Conservation (phyloP, 176 grass and related monocot genomes). For the Raddia distichophylla region DNA sequence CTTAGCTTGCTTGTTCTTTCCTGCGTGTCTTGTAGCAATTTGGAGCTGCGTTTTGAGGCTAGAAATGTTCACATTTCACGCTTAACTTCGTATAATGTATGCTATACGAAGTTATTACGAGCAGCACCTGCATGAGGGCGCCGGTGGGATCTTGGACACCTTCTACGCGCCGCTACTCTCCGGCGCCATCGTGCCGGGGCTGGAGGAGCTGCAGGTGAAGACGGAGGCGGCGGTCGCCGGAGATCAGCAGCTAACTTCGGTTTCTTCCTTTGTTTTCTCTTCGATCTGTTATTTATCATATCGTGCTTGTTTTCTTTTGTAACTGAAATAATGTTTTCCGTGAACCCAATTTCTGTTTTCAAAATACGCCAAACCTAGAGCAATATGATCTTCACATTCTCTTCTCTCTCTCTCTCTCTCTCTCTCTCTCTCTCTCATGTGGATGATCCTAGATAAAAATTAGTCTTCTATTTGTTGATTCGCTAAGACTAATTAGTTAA, state of each 20-base stretch:
- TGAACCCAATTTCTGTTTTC: neutral
- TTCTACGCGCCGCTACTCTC: conserved; percentile 57
- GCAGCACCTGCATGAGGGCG: conserved; percentile 28
- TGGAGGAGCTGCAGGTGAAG: conserved; percentile 67
- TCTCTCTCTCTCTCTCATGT: neutral
- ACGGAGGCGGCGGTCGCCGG: conserved; percentile 39
- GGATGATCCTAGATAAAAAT: neutral
- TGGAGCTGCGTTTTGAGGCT: conserved; percentile 39
- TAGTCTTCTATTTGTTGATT: neutral
- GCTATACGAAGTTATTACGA: too few relatives aligned
- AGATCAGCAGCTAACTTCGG: conserved; percentile 12
- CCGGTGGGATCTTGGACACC: conserved; percentile 30
- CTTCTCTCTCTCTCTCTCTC: neutral
- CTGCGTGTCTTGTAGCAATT: conserved; percentile 56
- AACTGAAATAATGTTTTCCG: neutral
- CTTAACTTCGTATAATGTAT: too few relatives aligned
- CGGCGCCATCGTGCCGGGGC: conserved; percentile 55
- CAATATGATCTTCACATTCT: neutral
- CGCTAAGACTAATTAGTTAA: neutral
- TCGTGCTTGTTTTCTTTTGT: neutral
- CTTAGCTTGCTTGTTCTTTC: conserved; percentile 47
- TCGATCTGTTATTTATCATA: too few relatives aligned
- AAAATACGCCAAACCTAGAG: conserved; percentile 3
- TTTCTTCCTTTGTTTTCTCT: neutral
- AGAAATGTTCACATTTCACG: conserved; percentile 1